phyloP scores from a whole-genome alignment of 129 eudicot genomes.

The Tagetes patula region DNA sequence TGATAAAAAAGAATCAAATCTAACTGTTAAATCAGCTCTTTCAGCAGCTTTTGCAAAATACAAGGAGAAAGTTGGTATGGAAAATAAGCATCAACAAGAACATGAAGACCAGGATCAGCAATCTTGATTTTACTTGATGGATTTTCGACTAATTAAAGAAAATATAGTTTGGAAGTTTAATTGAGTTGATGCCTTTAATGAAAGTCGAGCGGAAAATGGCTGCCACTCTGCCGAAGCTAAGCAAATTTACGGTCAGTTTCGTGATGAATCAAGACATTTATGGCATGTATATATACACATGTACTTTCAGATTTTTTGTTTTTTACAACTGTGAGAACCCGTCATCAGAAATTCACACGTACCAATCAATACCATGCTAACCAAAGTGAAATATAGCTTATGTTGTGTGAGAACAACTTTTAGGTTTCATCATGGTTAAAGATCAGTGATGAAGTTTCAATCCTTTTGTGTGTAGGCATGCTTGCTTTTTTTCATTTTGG shows the following conservation, averaged over 20 bases:
- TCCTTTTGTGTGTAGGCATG: background rate
- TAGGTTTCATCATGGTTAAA: too few species aligned
- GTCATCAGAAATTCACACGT: too few species aligned
- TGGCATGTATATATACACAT: background rate
- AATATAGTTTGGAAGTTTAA: constrained; percentile 11
- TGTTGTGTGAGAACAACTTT: too few species aligned
- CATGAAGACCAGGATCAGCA: constrained; percentile 26
- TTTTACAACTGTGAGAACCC: background rate
- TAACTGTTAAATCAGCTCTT: constrained; percentile 74
- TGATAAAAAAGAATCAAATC: constrained; percentile 62
- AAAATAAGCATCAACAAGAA: constrained; percentile 35
- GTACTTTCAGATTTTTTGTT: background rate
- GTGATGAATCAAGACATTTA: background rate
- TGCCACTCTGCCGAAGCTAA: background rate
- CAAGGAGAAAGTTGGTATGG: constrained; percentile 43
- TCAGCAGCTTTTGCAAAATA: constrained; percentile 72
- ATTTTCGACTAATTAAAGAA: background rate
- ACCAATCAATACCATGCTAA: too few species aligned
- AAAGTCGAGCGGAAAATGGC: background rate
- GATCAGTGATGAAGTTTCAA: background rate
- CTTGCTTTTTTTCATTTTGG: background rate
- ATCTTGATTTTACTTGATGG: background rate
- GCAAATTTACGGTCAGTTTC: background rate
- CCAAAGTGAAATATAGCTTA: too few species aligned
- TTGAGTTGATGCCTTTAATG: background rate